Base-by-base conservation (phyloP, 306 rosid species). In the Cucurbita pepo region DNA sequence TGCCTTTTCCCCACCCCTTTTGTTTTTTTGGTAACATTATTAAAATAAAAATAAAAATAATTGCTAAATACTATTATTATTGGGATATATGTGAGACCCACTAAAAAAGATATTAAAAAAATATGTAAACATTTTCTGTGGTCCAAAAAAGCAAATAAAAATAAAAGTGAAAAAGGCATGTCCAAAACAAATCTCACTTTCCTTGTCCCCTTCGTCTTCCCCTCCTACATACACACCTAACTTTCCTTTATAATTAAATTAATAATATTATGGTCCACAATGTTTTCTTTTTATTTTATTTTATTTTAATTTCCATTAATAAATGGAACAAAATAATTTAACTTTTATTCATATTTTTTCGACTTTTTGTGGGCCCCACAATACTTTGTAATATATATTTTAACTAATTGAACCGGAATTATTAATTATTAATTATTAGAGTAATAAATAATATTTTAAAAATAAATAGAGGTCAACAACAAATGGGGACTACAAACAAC, bases 101-200 rank as follows among this genome's bases (percentile, higher is more conserved):
- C 72, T 10, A 45, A 3, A 30, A 30, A 30, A 67, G 72, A 67
- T 67, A 67, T 67, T 67, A 67, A 67, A 66, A 22, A 66, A 45
- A 66, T 66, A 45, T 45, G 5, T 44, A 66, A 21, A 66, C 72
- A 45, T 44, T 34, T 48, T 48, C 50, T 69, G 58, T 69, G 73
- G 73, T 69, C 73, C 73, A 69, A 69, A 69, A 30, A 34, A 50
- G 73, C 19, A 69, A 48, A 50, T 7, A 47, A 69, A 69, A 69
- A 69, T 21, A 66, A 66, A 30, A 47, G 43, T 22, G 25, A 69
- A 69, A 69, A 48, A 45, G 56, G 45, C 44, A 60, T 60, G 45
- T 25, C 73, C 73, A 69, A 69, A 69, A 47, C 43, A 69, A 48
- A 69, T 48, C 58, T 69, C 73, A 69, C 73, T 69, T 69, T 69